Evolutionary conservation across 306 rosid genomes (phyloP).

Genomic region (Spatholobus suberectus): DNA sequence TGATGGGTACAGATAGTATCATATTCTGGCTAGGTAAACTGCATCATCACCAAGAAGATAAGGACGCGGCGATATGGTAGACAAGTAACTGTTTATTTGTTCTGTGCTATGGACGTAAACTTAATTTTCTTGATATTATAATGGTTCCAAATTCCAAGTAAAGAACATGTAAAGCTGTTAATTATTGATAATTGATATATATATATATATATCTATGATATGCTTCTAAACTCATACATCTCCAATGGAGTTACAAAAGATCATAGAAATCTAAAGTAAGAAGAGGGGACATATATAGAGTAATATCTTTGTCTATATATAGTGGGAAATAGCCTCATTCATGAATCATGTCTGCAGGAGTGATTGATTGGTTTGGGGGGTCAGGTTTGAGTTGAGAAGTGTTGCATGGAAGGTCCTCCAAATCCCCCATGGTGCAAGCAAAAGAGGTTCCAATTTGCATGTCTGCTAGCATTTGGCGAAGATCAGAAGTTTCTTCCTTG

Average conservation of each 20-base stretch:
- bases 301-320: background rate
- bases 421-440: constrained; percentile 50
- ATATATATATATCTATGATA: background rate
- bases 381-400: constrained; percentile 59
- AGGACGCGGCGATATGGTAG: constrained; percentile 68
- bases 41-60: constrained; percentile 40
- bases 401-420: constrained; percentile 60
- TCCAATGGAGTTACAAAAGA: constrained; percentile 38
- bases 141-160: constrained; percentile 19
- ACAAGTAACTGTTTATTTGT: constrained; percentile 19
- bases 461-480: constrained; percentile 66
- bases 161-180: constrained; percentile 45
- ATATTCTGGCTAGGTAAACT: constrained; percentile 50
- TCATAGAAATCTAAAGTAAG: constrained; percentile 39
- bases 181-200: constrained; percentile 42
- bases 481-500: constrained; percentile 68
- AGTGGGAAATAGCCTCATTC: constrained; percentile 43
- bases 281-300: constrained; percentile 35
- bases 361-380: constrained; percentile 54
- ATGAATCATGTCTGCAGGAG: constrained; percentile 52
- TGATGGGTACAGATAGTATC: constrained; percentile 35
- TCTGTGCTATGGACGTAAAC: constrained; percentile 34
- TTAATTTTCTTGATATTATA: background rate
- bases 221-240: constrained; percentile 37
- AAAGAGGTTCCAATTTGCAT: constrained; percentile 55